Evolutionary conservation across 805 yeast species (phyloP).

Genomic region (Nakazawaea peltata): DNA sequence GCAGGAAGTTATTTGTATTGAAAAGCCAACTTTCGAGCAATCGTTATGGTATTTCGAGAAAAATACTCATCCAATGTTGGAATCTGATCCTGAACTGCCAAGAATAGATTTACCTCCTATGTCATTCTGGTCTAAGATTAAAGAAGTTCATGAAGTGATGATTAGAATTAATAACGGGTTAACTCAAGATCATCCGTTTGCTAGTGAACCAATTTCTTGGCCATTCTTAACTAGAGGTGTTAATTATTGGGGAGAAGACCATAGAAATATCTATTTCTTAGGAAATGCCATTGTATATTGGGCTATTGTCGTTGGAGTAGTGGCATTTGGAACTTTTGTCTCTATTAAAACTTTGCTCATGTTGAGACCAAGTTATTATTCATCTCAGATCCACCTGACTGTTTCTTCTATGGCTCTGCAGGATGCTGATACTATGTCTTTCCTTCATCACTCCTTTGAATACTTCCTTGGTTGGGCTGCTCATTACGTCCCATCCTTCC

Average conservation of each 20-base stretch:
- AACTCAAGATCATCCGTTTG: slow-evolving; percentile 39
- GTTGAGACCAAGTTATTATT: slow-evolving; percentile 4
- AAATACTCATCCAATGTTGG: slow-evolving; percentile 46
- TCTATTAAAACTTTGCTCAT: slow-evolving; percentile 4
- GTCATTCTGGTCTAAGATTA: slow-evolving; percentile 40
- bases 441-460: not conserved
- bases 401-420: not conserved
- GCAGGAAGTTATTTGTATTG: slow-evolving; percentile 83
- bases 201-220: slow-evolving; percentile 58
- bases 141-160: slow-evolving; percentile 52
- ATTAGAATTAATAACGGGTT: slow-evolving; percentile 38
- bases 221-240: slow-evolving; percentile 52
- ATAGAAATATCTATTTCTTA: slow-evolving; percentile 42
- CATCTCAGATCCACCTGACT: not conserved
- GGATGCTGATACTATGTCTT: not conserved
- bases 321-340: slow-evolving; percentile 15
- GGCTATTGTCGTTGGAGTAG: slow-evolving; percentile 28
- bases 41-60: slow-evolving; percentile 71
- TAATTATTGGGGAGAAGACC: slow-evolving; percentile 40
- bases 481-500: slow-evolving; percentile 68
- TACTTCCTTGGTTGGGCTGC: slow-evolving; percentile 18
- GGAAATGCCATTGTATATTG: slow-evolving; percentile 62
- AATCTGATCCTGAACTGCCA: slow-evolving; percentile 22
- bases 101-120: slow-evolving; percentile 23
- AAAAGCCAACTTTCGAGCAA: slow-evolving; percentile 58